Base-by-base conservation (phyloP, 768 basidiomycete genomes). In the Lentinula guzmanii region DNA sequence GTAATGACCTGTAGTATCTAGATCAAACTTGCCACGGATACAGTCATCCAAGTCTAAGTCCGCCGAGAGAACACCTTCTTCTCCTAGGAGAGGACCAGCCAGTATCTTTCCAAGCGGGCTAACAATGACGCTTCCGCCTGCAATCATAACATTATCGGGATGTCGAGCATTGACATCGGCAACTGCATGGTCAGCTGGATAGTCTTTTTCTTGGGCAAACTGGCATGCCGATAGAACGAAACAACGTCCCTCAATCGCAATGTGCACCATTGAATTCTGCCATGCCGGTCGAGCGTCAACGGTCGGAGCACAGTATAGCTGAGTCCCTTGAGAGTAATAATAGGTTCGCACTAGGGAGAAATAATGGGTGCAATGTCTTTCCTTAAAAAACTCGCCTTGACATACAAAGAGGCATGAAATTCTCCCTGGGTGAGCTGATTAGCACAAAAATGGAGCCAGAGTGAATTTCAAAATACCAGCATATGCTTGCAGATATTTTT, bases 241-340 rank as follows among this genome's bases (percentile, higher is more conserved):
- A 71, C 85, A 86, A 28, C 87, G 79, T 9, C 87, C 87, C 68
- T 89, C 87, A 39, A 84, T 71, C 0, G 87, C 86, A 53, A 89
- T 84, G 65, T 86, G 86, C 28, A 72, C 66, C 84, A 87, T 86
- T 0, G 82, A 80, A 61, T 73, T 71, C 64, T 76, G 76, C 87
- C 86, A 89, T 8, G 68, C 73, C 2, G 79, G 77, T 2, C 86
- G 76, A 4, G 78, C 74, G 64, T 88, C 87, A 21, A 87, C 86
- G 0, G 87, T 88, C 0, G 86, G 86, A 0, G 83, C 86, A 66
- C 84, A 86, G 68, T 86, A 85, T 13, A 88, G 71, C 65, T 86
- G 79, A 1, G 81, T 83, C 10, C 84, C 83, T 46, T 79, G 72
- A 5, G 81, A 77, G 68, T 87, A 87, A 68, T 86, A 86, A 67